Evolutionary conservation across 495 filamentous ascomycete species (phyloP).

Genomic region (Penicillium egyptiacum): DNA sequence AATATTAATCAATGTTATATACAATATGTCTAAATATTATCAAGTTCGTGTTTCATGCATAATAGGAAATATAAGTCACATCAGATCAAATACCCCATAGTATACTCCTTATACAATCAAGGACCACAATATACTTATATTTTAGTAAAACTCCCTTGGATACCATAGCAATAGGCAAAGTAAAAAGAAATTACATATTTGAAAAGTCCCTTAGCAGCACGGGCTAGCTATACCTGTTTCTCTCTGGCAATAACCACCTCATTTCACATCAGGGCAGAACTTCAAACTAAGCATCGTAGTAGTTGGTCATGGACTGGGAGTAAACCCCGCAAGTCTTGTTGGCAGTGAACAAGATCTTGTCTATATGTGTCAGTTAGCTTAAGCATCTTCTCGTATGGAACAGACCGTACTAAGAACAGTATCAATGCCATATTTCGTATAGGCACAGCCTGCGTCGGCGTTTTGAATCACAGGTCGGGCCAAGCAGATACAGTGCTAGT

Average conservation of each 20-base stretch:
- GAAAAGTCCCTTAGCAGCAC: not conserved
- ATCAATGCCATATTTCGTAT: not conserved
- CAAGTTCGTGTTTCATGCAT: not conserved
- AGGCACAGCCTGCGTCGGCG: not conserved
- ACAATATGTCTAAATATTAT: not conserved
- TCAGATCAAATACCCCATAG: not conserved
- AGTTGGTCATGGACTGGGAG: not conserved
- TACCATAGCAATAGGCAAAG: not conserved
- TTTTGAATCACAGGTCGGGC: not conserved
- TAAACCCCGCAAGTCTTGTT: not conserved
- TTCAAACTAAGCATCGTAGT: not conserved
- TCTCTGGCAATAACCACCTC: not conserved
- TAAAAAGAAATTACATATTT: not conserved
- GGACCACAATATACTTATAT: not conserved
- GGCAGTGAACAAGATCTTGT: not conserved
- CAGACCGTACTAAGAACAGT: not conserved
- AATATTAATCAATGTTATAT: not conserved
- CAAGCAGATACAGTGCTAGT: not conserved
- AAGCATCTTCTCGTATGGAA: not conserved
- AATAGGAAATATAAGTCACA: not conserved
- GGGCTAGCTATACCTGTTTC: not conserved
- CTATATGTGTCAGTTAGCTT: slow-evolving; percentile 1
- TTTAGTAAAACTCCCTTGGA: not conserved
- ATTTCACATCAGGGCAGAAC: not conserved
- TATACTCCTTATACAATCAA: not conserved